Percentiles rank a stretch among this genome's conserved stretches.
Evolutionary conservation across 805 yeast species (phyloP).

Genomic region (Lipomyces chichibuensis): DNA sequence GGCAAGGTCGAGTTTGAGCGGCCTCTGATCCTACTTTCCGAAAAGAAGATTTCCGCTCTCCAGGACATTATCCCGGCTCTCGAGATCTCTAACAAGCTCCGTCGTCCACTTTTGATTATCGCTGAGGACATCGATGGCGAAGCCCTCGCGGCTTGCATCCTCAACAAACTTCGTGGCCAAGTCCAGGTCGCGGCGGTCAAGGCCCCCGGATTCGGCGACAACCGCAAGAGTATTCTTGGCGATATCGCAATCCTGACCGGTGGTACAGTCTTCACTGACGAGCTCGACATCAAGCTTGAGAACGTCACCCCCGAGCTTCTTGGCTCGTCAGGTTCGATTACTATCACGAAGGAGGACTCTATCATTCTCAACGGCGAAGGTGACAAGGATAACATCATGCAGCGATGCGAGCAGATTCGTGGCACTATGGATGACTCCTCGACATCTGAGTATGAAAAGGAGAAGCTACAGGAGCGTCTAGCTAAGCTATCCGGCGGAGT

Average conservation of each 20-base stretch:
- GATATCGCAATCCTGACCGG: constrained; percentile 95
- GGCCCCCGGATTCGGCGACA: constrained; percentile 99
- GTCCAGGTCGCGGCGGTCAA: constrained; percentile 96
- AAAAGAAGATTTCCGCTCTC: constrained; percentile 88
- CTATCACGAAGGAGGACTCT: constrained; percentile 94
- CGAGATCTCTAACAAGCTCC: constrained; percentile 86
- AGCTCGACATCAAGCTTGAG: constrained; percentile 93
- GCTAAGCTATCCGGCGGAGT: constrained; percentile 98
- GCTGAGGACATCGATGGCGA: constrained; percentile 98
- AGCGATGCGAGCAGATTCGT: constrained; percentile 94
- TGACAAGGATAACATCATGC: constrained; percentile 71
- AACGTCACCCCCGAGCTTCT: constrained; percentile 86
- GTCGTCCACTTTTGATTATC: constrained; percentile 89
- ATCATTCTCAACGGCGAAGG: constrained; percentile 94
- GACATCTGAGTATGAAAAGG: constrained; percentile 87
- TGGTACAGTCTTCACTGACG: constrained; percentile 86
- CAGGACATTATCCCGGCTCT: constrained; percentile 91
- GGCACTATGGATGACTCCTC: constrained; percentile 70
- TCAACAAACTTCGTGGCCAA: constrained; percentile 97
- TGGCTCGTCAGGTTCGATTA: constrained; percentile 89
- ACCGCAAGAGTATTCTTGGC: constrained; percentile 93
- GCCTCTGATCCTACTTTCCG: constrained; percentile 84
- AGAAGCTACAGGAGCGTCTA: constrained; percentile 94
- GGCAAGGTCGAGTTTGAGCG: constrained; percentile 95
- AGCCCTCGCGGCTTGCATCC: constrained; percentile 96